Evolutionary conservation across 768 basidiomycete species (phyloP).

Genomic region (Lentinula guzmanii): DNA sequence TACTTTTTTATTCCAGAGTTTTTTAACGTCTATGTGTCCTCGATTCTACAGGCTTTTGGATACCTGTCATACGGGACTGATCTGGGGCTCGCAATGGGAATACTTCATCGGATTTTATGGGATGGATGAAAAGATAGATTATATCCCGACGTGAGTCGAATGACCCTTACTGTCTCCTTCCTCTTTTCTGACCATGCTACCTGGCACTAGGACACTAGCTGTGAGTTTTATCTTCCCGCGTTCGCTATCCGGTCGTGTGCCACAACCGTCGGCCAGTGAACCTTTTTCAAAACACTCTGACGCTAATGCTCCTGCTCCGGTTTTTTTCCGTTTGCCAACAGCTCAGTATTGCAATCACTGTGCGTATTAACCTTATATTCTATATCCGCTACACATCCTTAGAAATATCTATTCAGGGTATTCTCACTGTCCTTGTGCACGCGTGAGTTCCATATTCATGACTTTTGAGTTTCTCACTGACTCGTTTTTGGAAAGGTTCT

Average conservation of each 20-base stretch:
- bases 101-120: conserved; percentile 31
- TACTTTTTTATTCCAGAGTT: too few species aligned
- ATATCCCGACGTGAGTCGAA: conserved; percentile 27
- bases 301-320: background rate
- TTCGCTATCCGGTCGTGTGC: background rate
- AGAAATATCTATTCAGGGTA: conserved; percentile 10
- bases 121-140: conserved; percentile 16
- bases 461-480: too few species aligned
- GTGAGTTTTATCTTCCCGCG: background rate
- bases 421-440: conserved; percentile 27
- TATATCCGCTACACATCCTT: background rate
- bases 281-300: background rate
- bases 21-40: too few species aligned
- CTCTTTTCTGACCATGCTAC: background rate
- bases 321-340: background rate
- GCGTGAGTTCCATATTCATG: conserved; percentile 11
- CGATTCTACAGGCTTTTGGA: conserved; percentile 26
- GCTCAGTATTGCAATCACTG: conserved; percentile 8
- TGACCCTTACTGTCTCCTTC: background rate
- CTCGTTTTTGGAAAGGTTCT: conserved; percentile 21
- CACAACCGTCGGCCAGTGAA: background rate
- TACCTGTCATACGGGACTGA: conserved; percentile 28
- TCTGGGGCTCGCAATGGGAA: conserved; percentile 33
- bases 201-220: background rate
- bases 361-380: background rate